Conservation (phyloP, 2,329 filamentous ascomycete species). For the Ceratocystiopsis sp. region DNA sequence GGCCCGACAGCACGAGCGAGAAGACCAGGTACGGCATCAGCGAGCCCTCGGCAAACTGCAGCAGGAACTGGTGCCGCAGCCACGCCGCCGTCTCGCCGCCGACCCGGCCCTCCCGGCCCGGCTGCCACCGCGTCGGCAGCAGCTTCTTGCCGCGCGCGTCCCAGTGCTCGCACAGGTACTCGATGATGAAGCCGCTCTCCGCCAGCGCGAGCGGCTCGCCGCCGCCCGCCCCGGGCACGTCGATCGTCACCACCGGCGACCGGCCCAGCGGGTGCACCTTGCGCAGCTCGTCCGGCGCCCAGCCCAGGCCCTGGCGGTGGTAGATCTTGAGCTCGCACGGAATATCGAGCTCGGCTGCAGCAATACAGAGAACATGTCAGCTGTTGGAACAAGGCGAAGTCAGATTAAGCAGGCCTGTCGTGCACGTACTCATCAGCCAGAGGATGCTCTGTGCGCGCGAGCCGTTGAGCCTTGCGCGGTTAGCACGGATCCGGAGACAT, state of each 20-base stretch:
- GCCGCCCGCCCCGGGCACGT: constrained; percentile 8
- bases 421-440: constrained; percentile 45
- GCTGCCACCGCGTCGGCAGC: constrained; percentile 35
- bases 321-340: constrained; percentile 67
- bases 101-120: constrained; percentile 37
- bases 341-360: constrained; percentile 53
- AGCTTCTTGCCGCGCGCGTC: constrained; percentile 24
- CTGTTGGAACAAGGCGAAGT: not conserved
- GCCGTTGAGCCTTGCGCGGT: constrained; percentile 45
- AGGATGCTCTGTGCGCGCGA: constrained; percentile 71
- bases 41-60: constrained; percentile 77
- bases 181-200: constrained; percentile 65
- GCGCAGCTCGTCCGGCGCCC: constrained; percentile 63
- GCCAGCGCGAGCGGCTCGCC: constrained; percentile 45
- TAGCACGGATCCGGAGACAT: not conserved
- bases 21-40: constrained; percentile 58
- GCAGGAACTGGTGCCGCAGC: constrained; percentile 46
- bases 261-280: constrained; percentile 75
- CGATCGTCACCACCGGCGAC: constrained; percentile 59
- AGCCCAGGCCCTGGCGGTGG: constrained; percentile 41
- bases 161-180: constrained; percentile 62
- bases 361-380: too few species aligned
- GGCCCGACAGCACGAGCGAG: constrained; percentile 36
- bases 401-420: not conserved
- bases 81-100: constrained; percentile 45